Evolutionary conservation across 768 basidiomycete genomes (phyloP), one percentile per base, ranked within the genome.

Genomic region (Tylopilus vinaceipallidus): DNA sequence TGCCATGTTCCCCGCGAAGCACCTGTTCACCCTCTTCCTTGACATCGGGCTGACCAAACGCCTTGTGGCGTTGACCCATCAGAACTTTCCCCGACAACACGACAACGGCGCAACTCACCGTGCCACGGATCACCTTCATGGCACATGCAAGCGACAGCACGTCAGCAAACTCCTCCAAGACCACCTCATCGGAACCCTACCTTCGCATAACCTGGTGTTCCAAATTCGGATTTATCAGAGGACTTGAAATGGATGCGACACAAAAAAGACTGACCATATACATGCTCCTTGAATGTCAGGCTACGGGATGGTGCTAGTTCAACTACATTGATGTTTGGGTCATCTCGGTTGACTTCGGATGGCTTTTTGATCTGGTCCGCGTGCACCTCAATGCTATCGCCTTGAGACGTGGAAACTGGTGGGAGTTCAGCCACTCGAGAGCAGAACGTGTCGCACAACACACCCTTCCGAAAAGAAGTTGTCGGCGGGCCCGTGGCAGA

Each of bases 211-310:
- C 68, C 67, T 68, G 40, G 36, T 6, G n/a, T n/a, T 24, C n/a
- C 11, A 6, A 27, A 14, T 23, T 16, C 35, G 47, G 24, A 37
- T 14, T 23, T 7, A 19, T 54, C 17, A 17, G 36, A 16, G 27
- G 23, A 41, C 23, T 17, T 8, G 8, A 20, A 12, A 19, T 8
- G 16, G 1, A 39, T 38, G 13, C 17, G n/a, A 14, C 9, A 38
- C 27, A 19, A 37, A 13, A 23, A 6, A 47, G 35, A 55, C 73
- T 22, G 52, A 80, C 82, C 82, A 39, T 82, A 75, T 8, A 82
- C 78, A 49, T 71, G 74, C 39, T 84, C 81, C 61, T 81, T 83
- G 69, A 83, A 84, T 13, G 81, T 72, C 26, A 77, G 72, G 27
- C 48, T 56, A 32, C 47, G 64, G n/a, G n/a, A n/a, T 42, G 50